A percentile compares a stretch with the other conserved stretches of the same genome.
Conservation (phyloP, 2,329 filamentous ascomycete genomes). For the Colletotrichum chrysophilum region DNA sequence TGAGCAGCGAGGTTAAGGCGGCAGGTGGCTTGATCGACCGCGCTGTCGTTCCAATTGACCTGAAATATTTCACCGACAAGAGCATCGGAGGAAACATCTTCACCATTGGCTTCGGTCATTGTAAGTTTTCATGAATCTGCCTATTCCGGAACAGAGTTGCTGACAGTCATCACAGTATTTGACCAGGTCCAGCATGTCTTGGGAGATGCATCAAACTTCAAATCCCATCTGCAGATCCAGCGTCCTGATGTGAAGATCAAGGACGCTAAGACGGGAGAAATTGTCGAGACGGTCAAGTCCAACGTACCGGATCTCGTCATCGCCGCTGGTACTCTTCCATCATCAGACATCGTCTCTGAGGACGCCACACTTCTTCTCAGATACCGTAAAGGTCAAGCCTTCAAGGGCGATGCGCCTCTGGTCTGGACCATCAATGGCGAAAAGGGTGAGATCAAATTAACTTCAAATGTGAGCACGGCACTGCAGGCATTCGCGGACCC, state of each 20-base stretch:
- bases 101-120: constrained; percentile 47
- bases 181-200: constrained; percentile 4
- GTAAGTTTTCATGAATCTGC: background rate
- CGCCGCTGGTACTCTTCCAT: constrained; percentile 40
- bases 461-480: constrained; percentile 1
- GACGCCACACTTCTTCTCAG: constrained; percentile 48
- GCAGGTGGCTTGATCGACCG: constrained; percentile 36
- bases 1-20: constrained; percentile 53
- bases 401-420: constrained; percentile 49
- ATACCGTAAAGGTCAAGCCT: constrained; percentile 52
- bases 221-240: constrained; percentile 37
- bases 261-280: background rate
- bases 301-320: constrained; percentile 32
- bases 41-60: constrained; percentile 32
- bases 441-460: constrained; percentile 48
- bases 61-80: constrained; percentile 54
- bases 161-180: background rate
- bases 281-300: background rate
- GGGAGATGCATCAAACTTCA: background rate
- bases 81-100: constrained; percentile 50
- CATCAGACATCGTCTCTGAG: constrained; percentile 24
- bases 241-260: background rate
- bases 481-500: constrained; percentile 36
- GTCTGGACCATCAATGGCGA: constrained; percentile 58
- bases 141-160: rapidly evolving